These are phyloP conservation scores for Oehlia diaphana DNA, from an alignment of 192 early-diverging fungal genomes.

Conservation along the genomic window DNA sequence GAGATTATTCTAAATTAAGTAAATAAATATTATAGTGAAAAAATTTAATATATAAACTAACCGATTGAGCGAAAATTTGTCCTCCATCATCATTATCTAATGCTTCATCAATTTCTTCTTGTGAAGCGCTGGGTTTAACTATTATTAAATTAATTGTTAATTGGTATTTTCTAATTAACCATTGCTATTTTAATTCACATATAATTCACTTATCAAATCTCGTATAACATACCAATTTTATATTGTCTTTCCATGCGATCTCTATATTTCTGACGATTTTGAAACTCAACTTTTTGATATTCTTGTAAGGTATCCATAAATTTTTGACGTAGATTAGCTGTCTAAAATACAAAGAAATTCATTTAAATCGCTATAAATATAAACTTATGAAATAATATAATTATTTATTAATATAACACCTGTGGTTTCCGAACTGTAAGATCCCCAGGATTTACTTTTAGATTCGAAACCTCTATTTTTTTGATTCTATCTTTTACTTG, in stretches of 20 bases:
- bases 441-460: slow-evolving; percentile 12
- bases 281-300: slow-evolving; percentile 77
- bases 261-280: slow-evolving; percentile 82
- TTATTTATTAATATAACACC: slow-evolving; percentile 19
- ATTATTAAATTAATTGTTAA: slow-evolving; percentile 2
- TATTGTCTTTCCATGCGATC: slow-evolving; percentile 81
- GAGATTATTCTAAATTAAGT: too few relatives aligned
- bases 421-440: slow-evolving; percentile 16
- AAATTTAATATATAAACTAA: slow-evolving; percentile 29
- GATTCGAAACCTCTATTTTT: slow-evolving; percentile 26
- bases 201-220: not conserved
- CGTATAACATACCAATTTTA: slow-evolving; percentile 64
- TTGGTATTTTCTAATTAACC: not conserved
- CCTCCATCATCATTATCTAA: slow-evolving; percentile 71
- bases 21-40: not conserved
- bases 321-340: slow-evolving; percentile 55
- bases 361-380: slow-evolving; percentile 1
- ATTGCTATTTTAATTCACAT: not conserved
- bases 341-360: slow-evolving; percentile 38
- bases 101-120: slow-evolving; percentile 73
- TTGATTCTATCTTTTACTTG: slow-evolving; percentile 53
- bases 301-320: slow-evolving; percentile 69
- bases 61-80: slow-evolving; percentile 82
- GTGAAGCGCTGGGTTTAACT: slow-evolving; percentile 82
- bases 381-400: not conserved